Evolutionary conservation across 495 filamentous ascomycete species (phyloP).

Genomic region (Parathielavia appendiculata): DNA sequence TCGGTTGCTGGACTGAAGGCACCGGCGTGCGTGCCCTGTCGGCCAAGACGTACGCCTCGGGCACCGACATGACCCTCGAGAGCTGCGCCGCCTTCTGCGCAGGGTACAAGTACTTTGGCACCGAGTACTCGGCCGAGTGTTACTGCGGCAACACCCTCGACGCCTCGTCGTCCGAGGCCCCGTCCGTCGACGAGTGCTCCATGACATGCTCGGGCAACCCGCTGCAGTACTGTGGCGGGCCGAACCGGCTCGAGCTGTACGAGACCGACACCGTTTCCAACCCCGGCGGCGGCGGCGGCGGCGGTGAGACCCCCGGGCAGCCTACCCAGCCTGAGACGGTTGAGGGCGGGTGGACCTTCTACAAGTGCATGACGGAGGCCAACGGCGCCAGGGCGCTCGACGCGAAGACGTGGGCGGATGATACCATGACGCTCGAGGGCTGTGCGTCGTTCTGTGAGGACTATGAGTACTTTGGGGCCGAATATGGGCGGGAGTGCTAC

Average conservation of each 20-base stretch:
- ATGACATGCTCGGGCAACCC: slow-evolving; percentile 40
- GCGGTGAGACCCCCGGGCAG: not conserved
- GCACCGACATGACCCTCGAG: slow-evolving; percentile 44
- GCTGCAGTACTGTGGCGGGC: slow-evolving; percentile 39
- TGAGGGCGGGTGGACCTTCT: slow-evolving; percentile 25
- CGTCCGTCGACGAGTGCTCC: slow-evolving; percentile 32
- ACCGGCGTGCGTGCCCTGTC: slow-evolving; percentile 34
- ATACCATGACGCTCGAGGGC: slow-evolving; percentile 36
- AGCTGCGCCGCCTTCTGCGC: slow-evolving; percentile 41
- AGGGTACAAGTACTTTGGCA: slow-evolving; percentile 42
- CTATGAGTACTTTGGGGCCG: slow-evolving; percentile 37
- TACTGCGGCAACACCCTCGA: slow-evolving; percentile 43
- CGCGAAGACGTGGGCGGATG: slow-evolving; percentile 12
- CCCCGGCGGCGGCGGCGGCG: slow-evolving; percentile 5
- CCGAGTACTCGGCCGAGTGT: slow-evolving; percentile 46
- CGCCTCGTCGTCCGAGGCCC: slow-evolving; percentile 23
- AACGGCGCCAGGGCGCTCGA: slow-evolving; percentile 27
- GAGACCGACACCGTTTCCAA: slow-evolving; percentile 6
- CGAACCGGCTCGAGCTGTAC: slow-evolving; percentile 39
- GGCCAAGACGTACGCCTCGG: slow-evolving; percentile 29
- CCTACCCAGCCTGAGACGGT: slow-evolving; percentile 26
- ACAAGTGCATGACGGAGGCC: slow-evolving; percentile 39
- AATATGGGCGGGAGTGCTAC: slow-evolving; percentile 38
- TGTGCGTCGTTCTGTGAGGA: slow-evolving; percentile 35
- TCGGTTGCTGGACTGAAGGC: slow-evolving; percentile 46